These are phyloP conservation scores for Penicillium expansum DNA, from an alignment of 2,329 filamentous ascomycete genomes.

Conservation along the genomic window DNA sequence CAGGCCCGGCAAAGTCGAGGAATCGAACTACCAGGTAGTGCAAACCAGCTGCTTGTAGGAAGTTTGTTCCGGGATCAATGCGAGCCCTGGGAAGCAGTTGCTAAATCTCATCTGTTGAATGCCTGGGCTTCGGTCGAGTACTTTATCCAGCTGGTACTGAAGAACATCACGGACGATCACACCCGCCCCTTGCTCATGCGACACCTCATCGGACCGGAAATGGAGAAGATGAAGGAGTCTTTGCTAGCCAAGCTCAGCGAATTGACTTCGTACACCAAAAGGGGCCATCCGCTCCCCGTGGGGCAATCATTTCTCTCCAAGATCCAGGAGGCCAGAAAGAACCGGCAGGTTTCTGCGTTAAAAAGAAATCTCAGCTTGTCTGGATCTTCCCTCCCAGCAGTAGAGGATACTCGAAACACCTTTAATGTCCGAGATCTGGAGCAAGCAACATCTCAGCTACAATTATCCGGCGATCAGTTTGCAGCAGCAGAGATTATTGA, in stretches of 20 bases:
- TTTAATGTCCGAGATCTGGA: not conserved
- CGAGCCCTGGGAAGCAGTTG: slow-evolving; percentile 33
- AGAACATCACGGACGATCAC: not conserved
- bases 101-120: slow-evolving; percentile 22
- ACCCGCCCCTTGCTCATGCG: not conserved
- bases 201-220: not conserved
- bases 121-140: not conserved
- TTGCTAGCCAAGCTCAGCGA: not conserved
- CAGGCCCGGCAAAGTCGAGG: slow-evolving; percentile 30
- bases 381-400: not conserved
- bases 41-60: slow-evolving; percentile 34
- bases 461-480: not conserved
- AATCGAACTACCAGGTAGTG: slow-evolving; percentile 35
- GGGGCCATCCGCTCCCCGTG: not conserved
- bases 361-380: not conserved
- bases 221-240: not conserved
- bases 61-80: slow-evolving; percentile 36
- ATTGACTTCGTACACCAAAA: not conserved
- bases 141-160: not conserved
- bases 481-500: slow-evolving; percentile 38
- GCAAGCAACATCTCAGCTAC: not conserved
- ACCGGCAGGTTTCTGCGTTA: not conserved
- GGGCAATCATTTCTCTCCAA: not conserved
- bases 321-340: not conserved
- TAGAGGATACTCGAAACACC: not conserved